A percentile compares a stretch with the other conserved stretches of the same genome.
Evolutionary conservation across 441 rosid genomes (phyloP).

Genomic region (Gossypium schwendimanii): DNA sequence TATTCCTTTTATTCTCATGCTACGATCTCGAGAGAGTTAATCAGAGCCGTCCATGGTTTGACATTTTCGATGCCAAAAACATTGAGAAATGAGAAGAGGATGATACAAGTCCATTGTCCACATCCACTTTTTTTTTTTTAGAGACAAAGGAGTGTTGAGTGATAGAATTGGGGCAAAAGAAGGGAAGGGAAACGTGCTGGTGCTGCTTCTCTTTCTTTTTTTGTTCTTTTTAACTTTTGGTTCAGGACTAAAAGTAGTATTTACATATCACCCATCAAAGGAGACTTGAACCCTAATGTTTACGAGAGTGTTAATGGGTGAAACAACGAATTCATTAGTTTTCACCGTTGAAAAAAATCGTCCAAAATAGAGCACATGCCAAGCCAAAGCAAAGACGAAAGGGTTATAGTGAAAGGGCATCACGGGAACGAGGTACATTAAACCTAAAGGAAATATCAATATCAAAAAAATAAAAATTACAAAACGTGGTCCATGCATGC

Average conservation of each 20-base stretch:
- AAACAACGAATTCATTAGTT: neutral
- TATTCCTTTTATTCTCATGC: too few species aligned
- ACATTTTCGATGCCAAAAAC: neutral
- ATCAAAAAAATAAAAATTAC: neutral
- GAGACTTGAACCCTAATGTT: too few species aligned
- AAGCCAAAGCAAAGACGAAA: constrained; percentile 8
- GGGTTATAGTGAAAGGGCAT: constrained; percentile 6
- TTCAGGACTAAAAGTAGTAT: too few species aligned
- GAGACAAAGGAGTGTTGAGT: neutral
- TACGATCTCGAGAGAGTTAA: neutral
- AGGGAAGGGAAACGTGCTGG: neutral
- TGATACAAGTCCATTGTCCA: constrained; percentile 14
- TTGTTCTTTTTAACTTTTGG: neutral
- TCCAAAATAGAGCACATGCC: neutral
- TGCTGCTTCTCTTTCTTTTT: neutral
- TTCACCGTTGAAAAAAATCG: neutral
- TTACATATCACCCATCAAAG: too few species aligned
- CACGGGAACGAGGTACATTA: constrained; percentile 24
- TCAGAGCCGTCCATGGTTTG: neutral
- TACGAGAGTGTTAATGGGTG: too few species aligned
- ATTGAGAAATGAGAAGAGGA: neutral
- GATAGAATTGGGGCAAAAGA: neutral
- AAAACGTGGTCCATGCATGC: constrained; percentile 33
- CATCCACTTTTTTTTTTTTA: neutral
- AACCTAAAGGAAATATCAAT: constrained; percentile 3